phyloP scores from a whole-genome alignment of 169 alveolate species.

The Plasmodium knowlesi region DNA sequence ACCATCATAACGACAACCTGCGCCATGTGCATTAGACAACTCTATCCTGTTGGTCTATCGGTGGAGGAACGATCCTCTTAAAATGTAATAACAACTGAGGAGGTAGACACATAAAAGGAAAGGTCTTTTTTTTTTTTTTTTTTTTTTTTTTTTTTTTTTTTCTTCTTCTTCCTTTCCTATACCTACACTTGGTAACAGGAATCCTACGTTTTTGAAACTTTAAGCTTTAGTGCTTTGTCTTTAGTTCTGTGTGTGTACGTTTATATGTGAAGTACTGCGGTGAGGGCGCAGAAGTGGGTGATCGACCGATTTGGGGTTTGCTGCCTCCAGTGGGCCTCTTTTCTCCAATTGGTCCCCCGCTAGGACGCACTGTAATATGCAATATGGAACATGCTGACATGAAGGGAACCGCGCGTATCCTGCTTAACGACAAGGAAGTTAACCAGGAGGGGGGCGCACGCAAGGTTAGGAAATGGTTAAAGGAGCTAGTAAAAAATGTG shows the following conservation, averaged over 20 bases:
- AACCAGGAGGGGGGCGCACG: not conserved
- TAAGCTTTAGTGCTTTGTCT: not conserved
- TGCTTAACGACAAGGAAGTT: constrained; percentile 38
- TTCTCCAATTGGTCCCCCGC: not conserved
- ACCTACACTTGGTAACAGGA: not conserved
- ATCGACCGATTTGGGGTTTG: no score
- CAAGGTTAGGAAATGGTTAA: not conserved
- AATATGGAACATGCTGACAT: constrained; percentile 18
- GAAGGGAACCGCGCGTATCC: constrained; percentile 1
- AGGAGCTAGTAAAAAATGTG: not conserved
- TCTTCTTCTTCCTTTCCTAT: no score
- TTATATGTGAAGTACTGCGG: not conserved
- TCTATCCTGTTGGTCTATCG: not conserved
- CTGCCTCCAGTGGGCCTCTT: not conserved
- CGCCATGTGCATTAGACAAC: not conserved
- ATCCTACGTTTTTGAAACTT: not conserved
- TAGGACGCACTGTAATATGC: not conserved
- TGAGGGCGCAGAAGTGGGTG: not conserved
- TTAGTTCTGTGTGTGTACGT: not conserved
- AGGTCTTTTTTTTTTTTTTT: not conserved
- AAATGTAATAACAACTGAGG: not conserved
- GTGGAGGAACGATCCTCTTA: not conserved
- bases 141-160: no score
- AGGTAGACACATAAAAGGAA: not conserved
- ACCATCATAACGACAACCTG: not conserved